Base-by-base conservation (phyloP, 441 rosid species). In the Daphne laureola region DNA sequence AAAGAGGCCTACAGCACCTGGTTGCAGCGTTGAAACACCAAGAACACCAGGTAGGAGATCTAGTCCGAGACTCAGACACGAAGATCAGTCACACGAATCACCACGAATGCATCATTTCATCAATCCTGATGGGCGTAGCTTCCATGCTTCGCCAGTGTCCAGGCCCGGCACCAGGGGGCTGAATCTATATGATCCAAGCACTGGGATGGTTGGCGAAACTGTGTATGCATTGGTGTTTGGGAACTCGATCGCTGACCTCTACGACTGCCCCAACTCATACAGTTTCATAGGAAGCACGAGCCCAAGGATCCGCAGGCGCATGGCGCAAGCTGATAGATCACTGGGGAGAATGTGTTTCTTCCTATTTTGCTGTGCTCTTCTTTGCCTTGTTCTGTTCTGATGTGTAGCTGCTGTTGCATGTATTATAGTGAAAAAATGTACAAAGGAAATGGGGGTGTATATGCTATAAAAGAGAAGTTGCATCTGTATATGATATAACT, bases 181-280 rank as follows among this genome's bases (percentile, higher is more conserved):
- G 23, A 68, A 67, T 5, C 59, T 54, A 53, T 21, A 66, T 11
- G 80, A 77, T 48, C 95, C 90, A 0, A 38, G 80, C 55, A 46
- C 74, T 4, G 87, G 86, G 43, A 82, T 83, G 83, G 70, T 89
- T 0, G 86, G 87, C 1, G 96, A 87, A 58, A 73, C 75, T 82
- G 75, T 84, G 5, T 76, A 74, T 14, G 57, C 78, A 11, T 73
- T 95, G 62, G 59, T 83, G 41, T 87, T 80, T 12, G 86, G 95
- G 54, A 73, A 69, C 58, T 68, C 74, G 9, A 40, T 75, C 31
- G 63, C 76, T 25, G 76, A 78, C 14, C 5, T 61, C 4, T 68
- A 73, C 25, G 38, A 65, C 0, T 79, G 77, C 46, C 87, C 87
- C 0, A 75, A 83, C 64, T 77, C 86, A 14, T 84, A 93, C 57